Percentiles rank a stretch among this genome's conserved stretches.
Conservation (phyloP, 495 filamentous ascomycete species). For the Aspergillus sparsus region DNA sequence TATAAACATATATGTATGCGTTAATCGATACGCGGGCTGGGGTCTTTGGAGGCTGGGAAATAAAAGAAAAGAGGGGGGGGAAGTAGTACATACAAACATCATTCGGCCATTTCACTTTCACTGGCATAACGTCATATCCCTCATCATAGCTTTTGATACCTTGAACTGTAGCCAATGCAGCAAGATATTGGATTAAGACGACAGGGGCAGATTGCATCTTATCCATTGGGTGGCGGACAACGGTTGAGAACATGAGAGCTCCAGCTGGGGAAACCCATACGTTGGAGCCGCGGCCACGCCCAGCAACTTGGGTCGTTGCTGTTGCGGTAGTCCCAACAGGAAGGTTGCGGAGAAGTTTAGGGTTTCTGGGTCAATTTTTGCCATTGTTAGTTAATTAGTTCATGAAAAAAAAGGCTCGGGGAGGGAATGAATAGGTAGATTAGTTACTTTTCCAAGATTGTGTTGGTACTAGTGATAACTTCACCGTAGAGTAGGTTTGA, state of each 20-base stretch:
- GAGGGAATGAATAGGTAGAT: neutral
- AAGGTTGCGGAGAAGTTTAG: conserved; percentile 69
- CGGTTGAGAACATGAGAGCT: conserved; percentile 80
- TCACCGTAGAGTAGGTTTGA: conserved; percentile 82
- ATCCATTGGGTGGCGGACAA: conserved; percentile 76
- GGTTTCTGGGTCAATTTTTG: conserved; percentile 60
- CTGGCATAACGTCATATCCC: conserved; percentile 71
- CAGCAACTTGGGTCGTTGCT: conserved; percentile 88
- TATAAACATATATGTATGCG: neutral
- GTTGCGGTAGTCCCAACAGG: conserved; percentile 84
- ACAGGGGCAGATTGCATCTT: conserved; percentile 75
- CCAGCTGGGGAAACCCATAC: conserved; percentile 94
- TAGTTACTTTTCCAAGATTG: conserved; percentile 86
- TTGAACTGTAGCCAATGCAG: conserved; percentile 84
- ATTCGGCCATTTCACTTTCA: conserved; percentile 97
- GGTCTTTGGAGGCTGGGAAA: too few species aligned
- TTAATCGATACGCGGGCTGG: neutral
- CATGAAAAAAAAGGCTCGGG: neutral
- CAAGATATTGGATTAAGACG: conserved; percentile 91
- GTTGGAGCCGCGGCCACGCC: conserved; percentile 87
- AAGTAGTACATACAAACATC: conserved; percentile 65
- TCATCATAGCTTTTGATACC: conserved; percentile 78
- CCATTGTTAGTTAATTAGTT: too few species aligned
- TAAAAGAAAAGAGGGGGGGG: neutral
- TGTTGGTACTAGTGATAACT: conserved; percentile 91